phyloP scores from a whole-genome alignment of 2,329 filamentous ascomycete species.

The Cercospora nicotianae region DNA sequence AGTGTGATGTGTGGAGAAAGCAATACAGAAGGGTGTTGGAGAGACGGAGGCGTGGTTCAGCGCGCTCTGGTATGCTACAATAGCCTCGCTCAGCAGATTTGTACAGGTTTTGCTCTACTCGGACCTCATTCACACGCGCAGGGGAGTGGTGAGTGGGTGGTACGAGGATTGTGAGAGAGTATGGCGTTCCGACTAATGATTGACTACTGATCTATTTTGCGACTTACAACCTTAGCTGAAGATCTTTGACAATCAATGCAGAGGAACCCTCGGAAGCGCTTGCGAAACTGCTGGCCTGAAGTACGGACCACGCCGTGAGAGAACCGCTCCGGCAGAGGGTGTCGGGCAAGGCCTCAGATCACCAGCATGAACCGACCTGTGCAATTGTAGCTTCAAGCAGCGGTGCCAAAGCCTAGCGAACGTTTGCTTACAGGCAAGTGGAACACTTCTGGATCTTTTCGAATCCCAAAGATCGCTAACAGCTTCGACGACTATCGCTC shows the following conservation, averaged over 20 bases:
- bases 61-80: conserved; percentile 29
- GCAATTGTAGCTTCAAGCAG: neutral
- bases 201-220: neutral
- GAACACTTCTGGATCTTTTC: neutral
- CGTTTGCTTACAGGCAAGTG: neutral
- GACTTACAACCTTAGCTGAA: neutral
- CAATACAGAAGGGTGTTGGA: conserved; percentile 10
- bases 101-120: conserved; percentile 26
- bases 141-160: neutral
- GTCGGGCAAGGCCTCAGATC: neutral
- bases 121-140: neutral
- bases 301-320: neutral
- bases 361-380: neutral
- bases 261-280: neutral
- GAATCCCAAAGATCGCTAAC: neutral
- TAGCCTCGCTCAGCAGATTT: conserved; percentile 31
- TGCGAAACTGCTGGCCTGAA: neutral
- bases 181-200: neutral
- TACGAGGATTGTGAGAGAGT: neutral
- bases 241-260: neutral
- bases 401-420: neutral
- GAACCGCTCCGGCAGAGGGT: neutral
- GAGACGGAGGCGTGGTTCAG: conserved; percentile 5
- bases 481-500: neutral
- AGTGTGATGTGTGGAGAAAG: conserved; percentile 3